Conservation (phyloP, 2,329 filamentous ascomycete species). For the Gnomoniopsis smithogilvyi region DNA sequence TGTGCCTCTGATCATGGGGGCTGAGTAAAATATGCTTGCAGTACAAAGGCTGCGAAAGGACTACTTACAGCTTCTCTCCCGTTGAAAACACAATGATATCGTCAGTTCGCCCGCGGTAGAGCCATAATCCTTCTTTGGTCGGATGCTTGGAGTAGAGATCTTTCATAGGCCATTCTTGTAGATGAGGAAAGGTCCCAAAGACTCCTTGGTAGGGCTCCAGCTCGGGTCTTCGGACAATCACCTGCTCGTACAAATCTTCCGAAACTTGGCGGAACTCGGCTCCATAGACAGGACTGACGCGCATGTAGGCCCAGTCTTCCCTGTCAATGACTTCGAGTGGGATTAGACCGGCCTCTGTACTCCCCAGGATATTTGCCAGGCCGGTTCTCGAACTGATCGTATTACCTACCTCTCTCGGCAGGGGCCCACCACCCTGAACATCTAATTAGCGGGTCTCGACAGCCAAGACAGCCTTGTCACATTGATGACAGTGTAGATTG, state of each 20-base stretch:
- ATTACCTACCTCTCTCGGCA: constrained; percentile 24
- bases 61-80: constrained; percentile 10
- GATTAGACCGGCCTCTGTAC: constrained; percentile 25
- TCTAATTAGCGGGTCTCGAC: too few species aligned
- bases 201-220: constrained; percentile 22
- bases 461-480: too few species aligned
- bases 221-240: constrained; percentile 21
- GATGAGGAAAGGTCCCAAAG: constrained; percentile 26
- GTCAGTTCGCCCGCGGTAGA: constrained; percentile 27
- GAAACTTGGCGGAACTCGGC: constrained; percentile 4
- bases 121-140: constrained; percentile 22
- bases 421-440: constrained; percentile 21
- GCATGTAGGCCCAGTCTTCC: constrained; percentile 27
- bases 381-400: constrained; percentile 22
- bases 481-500: too few species aligned
- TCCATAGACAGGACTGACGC: constrained; percentile 20
- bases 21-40: too few species aligned
- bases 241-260: constrained; percentile 27
- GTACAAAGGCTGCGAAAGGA: too few species aligned
- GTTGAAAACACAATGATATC: constrained; percentile 13
- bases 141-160: constrained; percentile 30
- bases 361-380: constrained; percentile 23
- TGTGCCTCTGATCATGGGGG: too few species aligned
- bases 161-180: constrained; percentile 30
- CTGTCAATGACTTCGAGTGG: constrained; percentile 19